Evolutionary conservation across 441 rosid species (phyloP).

Genomic region (Aquilaria agallochum): DNA sequence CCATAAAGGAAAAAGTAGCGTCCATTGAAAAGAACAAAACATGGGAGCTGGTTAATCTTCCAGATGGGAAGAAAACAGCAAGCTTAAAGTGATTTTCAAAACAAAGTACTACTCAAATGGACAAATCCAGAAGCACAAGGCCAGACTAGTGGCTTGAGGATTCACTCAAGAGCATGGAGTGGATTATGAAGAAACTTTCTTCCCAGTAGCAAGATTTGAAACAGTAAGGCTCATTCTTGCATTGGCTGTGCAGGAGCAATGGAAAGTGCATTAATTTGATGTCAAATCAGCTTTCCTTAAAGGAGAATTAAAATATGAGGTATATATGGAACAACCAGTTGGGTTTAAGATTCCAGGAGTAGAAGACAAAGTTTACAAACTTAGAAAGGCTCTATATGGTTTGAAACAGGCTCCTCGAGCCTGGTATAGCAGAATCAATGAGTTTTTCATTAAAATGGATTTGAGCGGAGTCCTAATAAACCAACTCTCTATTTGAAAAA

Average conservation of each 20-base stretch:
- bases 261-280: neutral
- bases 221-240: neutral
- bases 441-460: no score
- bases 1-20: constrained; percentile 7
- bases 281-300: constrained; percentile 1
- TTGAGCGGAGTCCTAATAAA: no score
- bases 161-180: neutral
- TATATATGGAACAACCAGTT: neutral
- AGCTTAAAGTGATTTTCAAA: constrained; percentile 19
- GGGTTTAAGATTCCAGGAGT: neutral
- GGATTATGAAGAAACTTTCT: constrained; percentile 3
- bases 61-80: constrained; percentile 3
- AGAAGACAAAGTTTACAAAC: neutral
- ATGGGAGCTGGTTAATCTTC: constrained; percentile 11
- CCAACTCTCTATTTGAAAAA: neutral
- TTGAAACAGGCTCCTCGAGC: neutral
- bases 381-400: constrained; percentile 5
- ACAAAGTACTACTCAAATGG: neutral
- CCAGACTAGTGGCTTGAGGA: neutral
- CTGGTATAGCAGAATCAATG: no score
- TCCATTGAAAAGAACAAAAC: constrained; percentile 14
- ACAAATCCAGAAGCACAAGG: neutral
- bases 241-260: neutral
- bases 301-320: neutral
- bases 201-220: constrained; percentile 1